Evolutionary conservation across 139 green algal species (phyloP).

Genomic region (Tetraselmis chui): DNA sequence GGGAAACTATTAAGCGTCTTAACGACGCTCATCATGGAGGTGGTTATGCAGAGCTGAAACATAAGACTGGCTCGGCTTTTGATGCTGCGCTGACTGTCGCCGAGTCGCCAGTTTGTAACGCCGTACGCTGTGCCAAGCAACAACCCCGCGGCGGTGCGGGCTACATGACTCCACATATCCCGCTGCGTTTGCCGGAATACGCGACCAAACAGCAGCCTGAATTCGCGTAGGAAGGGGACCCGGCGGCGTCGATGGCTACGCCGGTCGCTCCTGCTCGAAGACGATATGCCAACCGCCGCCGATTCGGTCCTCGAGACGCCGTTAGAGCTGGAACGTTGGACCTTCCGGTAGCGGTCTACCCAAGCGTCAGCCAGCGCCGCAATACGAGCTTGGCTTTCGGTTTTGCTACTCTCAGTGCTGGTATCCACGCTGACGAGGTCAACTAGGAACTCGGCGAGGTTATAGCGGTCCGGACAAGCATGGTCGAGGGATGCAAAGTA

Average conservation of each 20-base stretch:
- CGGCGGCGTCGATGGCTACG: no score
- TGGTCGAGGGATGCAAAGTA: constrained; percentile 39
- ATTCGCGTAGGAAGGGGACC: background rate
- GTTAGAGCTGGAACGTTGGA: background rate
- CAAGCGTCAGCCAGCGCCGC: background rate
- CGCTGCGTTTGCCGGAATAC: constrained; percentile 38
- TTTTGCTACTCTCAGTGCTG: background rate
- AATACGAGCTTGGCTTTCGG: background rate
- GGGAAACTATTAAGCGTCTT: constrained; percentile 88
- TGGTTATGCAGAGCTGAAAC: constrained; percentile 53
- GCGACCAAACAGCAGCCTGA: constrained; percentile 4
- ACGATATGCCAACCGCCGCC: no score
- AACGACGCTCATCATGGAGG: constrained; percentile 72
- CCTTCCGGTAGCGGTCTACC: no score
- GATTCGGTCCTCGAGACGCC: background rate
- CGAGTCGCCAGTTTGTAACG: constrained; percentile 3
- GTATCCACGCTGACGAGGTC: constrained; percentile 81
- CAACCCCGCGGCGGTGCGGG: background rate
- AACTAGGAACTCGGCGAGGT: constrained; percentile 74
- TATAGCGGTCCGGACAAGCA: constrained; percentile 66
- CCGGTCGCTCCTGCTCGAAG: no score
- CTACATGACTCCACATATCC: constrained; percentile 4
- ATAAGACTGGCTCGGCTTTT: background rate
- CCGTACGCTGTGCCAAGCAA: background rate
- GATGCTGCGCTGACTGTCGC: background rate